Conservation (phyloP, 2,329 filamentous ascomycete genomes). For the Botryosphaeria dothidea region DNA sequence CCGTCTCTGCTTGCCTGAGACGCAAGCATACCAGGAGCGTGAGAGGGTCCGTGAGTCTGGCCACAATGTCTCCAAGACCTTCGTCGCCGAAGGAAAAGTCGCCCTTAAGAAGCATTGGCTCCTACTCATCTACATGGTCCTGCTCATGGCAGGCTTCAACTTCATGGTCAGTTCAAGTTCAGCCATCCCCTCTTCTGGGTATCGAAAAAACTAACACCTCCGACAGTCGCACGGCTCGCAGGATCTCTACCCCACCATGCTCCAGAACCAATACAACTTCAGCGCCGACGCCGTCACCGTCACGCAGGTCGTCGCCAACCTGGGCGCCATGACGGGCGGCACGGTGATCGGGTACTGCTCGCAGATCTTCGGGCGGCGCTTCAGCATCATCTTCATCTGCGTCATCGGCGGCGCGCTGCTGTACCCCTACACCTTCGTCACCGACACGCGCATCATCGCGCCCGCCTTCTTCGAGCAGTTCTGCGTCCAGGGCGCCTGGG, state of each 20-base stretch:
- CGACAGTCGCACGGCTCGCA: slow-evolving; percentile 68
- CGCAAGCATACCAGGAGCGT: slow-evolving; percentile 68
- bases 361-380: slow-evolving; percentile 49
- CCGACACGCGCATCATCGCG: slow-evolving; percentile 66
- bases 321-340: slow-evolving; percentile 51
- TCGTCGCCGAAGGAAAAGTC: slow-evolving; percentile 74
- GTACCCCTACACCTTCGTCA: slow-evolving; percentile 78
- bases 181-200: background rate
- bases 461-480: slow-evolving; percentile 75
- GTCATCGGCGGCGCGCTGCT: slow-evolving; percentile 72
- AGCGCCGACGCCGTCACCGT: slow-evolving; percentile 48
- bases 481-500: slow-evolving; percentile 41
- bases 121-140: slow-evolving; percentile 75
- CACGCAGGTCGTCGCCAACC: slow-evolving; percentile 52
- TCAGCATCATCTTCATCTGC: slow-evolving; percentile 50
- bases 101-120: slow-evolving; percentile 80
- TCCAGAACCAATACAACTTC: slow-evolving; percentile 60
- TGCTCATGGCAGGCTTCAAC: slow-evolving; percentile 90
- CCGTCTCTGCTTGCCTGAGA: slow-evolving; percentile 78
- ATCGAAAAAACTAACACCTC: slow-evolving; percentile 25
- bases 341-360: slow-evolving; percentile 48
- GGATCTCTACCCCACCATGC: slow-evolving; percentile 63
- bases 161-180: slow-evolving; percentile 60
- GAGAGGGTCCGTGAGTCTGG: slow-evolving; percentile 62
- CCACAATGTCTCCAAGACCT: slow-evolving; percentile 64